Percentiles rank a stretch among this genome's conserved stretches.
Conservation (phyloP, 1,284 basidiomycete species). For the Puccinia sorghi region DNA sequence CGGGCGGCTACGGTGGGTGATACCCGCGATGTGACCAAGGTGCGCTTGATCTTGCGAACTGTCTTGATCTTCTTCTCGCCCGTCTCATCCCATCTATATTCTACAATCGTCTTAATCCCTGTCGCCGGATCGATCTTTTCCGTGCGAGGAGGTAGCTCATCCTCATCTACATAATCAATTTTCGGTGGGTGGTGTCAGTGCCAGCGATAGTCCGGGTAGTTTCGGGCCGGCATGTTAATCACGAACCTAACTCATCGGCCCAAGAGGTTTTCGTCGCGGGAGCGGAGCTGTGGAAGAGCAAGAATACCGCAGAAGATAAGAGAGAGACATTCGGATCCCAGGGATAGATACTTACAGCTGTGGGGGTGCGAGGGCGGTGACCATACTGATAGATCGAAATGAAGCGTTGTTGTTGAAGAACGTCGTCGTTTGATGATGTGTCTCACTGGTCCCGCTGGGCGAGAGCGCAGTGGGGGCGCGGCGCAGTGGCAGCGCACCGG, state of each 20-base stretch:
- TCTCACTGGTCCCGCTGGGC: too few relatives aligned
- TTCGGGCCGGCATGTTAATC: neutral
- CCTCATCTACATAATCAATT: too few relatives aligned
- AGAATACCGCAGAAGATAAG: neutral
- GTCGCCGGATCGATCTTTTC: constrained; percentile 35
- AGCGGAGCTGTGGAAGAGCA: constrained; percentile 12
- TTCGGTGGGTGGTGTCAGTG: neutral
- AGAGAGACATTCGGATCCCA: neutral
- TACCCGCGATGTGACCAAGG: constrained; percentile 86
- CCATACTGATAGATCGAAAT: neutral
- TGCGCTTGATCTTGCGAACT: constrained; percentile 81
- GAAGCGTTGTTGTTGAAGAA: neutral
- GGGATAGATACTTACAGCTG: constrained; percentile 10
- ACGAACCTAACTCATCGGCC: constrained; percentile 43
- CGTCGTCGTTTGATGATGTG: too few relatives aligned
- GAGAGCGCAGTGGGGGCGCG: too few relatives aligned
- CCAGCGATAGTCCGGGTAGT: neutral
- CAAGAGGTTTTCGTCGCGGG: constrained; percentile 42
- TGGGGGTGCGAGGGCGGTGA: constrained; percentile 26
- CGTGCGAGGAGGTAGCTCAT: constrained; percentile 28
- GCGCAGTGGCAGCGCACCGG: too few relatives aligned
- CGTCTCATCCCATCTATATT: constrained; percentile 83
- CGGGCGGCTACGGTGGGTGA: constrained; percentile 90
- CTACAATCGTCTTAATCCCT: constrained; percentile 80
- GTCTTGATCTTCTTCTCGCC: constrained; percentile 89